Percentiles rank a stretch among this genome's conserved stretches.
These are phyloP conservation scores for Metschnikowia aberdeeniae DNA, from an alignment of 805 yeast genomes.

Conservation along the genomic window DNA sequence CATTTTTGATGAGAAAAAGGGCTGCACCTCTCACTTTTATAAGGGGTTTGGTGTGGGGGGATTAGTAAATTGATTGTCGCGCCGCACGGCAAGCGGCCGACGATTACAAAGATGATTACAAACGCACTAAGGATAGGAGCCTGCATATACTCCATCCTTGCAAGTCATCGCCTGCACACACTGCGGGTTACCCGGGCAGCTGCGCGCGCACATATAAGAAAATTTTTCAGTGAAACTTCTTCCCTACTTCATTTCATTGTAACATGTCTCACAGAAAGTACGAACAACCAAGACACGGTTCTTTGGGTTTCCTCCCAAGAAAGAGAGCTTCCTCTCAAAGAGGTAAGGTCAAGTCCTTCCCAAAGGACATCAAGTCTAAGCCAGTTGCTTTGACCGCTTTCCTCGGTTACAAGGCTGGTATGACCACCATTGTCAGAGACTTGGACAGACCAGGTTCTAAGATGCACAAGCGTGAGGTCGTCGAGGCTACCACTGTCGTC, in stretches of 20 bases:
- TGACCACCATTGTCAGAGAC: constrained; percentile 99
- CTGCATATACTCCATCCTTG: not conserved
- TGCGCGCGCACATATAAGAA: constrained; percentile 3
- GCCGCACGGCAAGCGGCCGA: not conserved
- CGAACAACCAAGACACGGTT: constrained; percentile 99
- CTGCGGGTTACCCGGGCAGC: constrained; percentile 6
- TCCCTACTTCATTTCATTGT: constrained; percentile 24
- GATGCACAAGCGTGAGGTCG: constrained; percentile 99
- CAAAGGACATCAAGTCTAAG: constrained; percentile 96
- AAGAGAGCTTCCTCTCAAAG: constrained; percentile 98
- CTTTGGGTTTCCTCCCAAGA: constrained; percentile 99
- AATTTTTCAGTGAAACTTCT: constrained; percentile 6
- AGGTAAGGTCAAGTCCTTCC: constrained; percentile 99
- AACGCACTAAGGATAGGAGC: not conserved
- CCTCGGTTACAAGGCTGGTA: constrained; percentile 99
- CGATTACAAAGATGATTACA: not conserved
- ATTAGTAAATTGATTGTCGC: not conserved
- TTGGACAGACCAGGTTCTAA: constrained; percentile 99
- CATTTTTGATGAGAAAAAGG: constrained; percentile 9
- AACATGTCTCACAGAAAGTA: constrained; percentile 99
- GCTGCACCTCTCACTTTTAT: not conserved
- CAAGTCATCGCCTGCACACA: not conserved
- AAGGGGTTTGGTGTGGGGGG: not conserved
- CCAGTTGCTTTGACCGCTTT: constrained; percentile 98
- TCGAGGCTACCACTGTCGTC: constrained; percentile 98